Base-by-base conservation (phyloP, 225 moss, liverwort and hornwort genomes). In the Asterella californica region DNA sequence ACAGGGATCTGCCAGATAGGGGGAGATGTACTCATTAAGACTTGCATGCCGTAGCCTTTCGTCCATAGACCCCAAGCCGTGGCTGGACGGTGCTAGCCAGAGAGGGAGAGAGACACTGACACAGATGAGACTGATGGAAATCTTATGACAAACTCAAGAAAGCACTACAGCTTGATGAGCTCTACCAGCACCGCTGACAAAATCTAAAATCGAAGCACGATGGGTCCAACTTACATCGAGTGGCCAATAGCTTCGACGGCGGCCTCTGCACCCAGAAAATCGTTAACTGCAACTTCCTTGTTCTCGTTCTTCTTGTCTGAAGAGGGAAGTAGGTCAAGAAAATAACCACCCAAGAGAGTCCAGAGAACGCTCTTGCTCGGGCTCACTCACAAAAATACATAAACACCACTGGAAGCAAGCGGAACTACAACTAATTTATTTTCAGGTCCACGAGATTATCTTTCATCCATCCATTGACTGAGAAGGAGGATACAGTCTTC, bases 281-380 rank as follows among this genome's bases (percentile, higher is more conserved):
- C 85, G 46, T 99, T 86, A n/a, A 99, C 97, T 77, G 93, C 93
- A 19, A 99, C 97, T 85, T 93, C 97, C 79, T 99, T 99, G 77
- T 99, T 92, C 87, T 99, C 97, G 24, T 93, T 90, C 88, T 99
- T 99, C 82, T 99, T 99, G 81, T 99, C 94, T 97, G 85, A 42
- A 42, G 6, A 5, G 57, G 49, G 34, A 15, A 65, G 18, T 1
- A 17, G 48, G 80, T 83, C 67, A 81, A 71, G 71, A 15, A 46
- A 83, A 74, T 59, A 25, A 59, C 53, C 75, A 76, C 36, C 19
- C 15, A 15, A 69, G 17, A 69, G 15, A 75, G 33, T 34, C 2
- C 61, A 62, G 14, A 29, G 2, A 25, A n/a, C 17, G 52, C 42
- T n/a, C 48, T 48, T 48, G 59, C 18, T 59, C 59, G 6, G 18